Conservation (phyloP, 208 protist species). For the Leishmania turanica region DNA sequence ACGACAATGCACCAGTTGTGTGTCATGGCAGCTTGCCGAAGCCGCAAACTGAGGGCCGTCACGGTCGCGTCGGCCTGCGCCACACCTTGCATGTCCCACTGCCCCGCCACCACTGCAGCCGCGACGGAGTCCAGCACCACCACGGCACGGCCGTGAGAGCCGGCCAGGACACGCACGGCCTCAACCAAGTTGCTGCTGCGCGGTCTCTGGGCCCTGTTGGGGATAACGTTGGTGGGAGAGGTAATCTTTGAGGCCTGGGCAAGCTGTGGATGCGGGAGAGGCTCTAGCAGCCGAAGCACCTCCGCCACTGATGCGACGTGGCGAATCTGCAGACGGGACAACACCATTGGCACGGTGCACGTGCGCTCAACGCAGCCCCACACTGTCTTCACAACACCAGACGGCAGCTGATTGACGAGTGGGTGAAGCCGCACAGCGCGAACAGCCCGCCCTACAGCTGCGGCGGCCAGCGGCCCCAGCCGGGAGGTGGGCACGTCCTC, state of each 20-base stretch:
- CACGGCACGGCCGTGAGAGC: constrained; percentile 34
- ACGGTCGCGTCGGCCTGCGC: constrained; percentile 18
- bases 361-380: constrained; percentile 27
- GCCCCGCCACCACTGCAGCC: constrained; percentile 30
- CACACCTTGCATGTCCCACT: constrained; percentile 9
- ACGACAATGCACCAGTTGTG: constrained; percentile 55
- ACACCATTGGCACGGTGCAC: constrained; percentile 31
- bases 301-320: constrained; percentile 37
- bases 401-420: constrained; percentile 28
- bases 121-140: constrained; percentile 77
- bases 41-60: constrained; percentile 24
- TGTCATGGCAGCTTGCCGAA: constrained; percentile 43
- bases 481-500: constrained; percentile 56
- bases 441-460: constrained; percentile 18
- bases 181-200: constrained; percentile 15
- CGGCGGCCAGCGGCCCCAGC: constrained; percentile 36
- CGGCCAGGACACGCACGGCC: constrained; percentile 27
- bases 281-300: constrained; percentile 38
- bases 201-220: neutral
- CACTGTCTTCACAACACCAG: constrained; percentile 12
- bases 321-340: constrained; percentile 54
- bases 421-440: constrained; percentile 23
- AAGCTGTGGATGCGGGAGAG: neutral
- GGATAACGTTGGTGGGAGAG: neutral
- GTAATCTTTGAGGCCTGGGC: neutral